Evolutionary conservation across 768 basidiomycete genomes (phyloP).

Genomic region (Tulasnella sp.): DNA sequence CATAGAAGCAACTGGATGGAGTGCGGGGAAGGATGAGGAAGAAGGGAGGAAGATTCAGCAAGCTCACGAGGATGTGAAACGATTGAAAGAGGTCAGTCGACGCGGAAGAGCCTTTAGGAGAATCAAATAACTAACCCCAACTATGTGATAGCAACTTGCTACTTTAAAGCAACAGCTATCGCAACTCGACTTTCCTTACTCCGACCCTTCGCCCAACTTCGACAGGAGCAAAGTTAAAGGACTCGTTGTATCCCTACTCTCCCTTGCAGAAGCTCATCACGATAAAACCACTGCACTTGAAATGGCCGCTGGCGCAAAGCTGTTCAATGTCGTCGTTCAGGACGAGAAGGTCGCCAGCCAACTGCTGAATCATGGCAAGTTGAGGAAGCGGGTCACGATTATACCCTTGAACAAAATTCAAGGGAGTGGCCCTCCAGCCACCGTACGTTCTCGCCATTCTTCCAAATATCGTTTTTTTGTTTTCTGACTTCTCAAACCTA

Average conservation of each 20-base stretch:
- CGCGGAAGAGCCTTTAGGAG: too few species aligned
- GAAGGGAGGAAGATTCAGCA: conserved; percentile 38
- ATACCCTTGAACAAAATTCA: conserved; percentile 91
- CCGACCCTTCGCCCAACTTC: conserved; percentile 64
- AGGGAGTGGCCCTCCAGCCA: conserved; percentile 39
- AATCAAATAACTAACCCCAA: neutral
- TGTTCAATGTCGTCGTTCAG: conserved; percentile 91
- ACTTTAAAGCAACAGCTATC: conserved; percentile 51
- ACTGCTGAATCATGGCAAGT: conserved; percentile 60
- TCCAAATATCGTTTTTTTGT: neutral
- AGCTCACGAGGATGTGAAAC: conserved; percentile 44
- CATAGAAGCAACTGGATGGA: conserved; percentile 61
- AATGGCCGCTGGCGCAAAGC: conserved; percentile 75
- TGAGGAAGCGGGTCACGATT: conserved; percentile 83
- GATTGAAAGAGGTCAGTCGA: conserved; percentile 48
- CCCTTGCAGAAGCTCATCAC: conserved; percentile 55
- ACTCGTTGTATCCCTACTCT: conserved; percentile 78
- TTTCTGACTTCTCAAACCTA: conserved; percentile 28
- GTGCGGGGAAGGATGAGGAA: conserved; percentile 55
- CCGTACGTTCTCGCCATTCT: conserved; percentile 31
- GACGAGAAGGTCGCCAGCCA: conserved; percentile 82
- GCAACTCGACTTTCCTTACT: conserved; percentile 73
- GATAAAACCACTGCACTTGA: conserved; percentile 84
- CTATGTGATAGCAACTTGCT: conserved; percentile 49
- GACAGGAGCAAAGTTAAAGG: conserved; percentile 84